Percentiles rank a stretch among this genome's conserved stretches.
Evolutionary conservation across 2,329 filamentous ascomycete species (phyloP).

Genomic region (Didymella keratinophila): DNA sequence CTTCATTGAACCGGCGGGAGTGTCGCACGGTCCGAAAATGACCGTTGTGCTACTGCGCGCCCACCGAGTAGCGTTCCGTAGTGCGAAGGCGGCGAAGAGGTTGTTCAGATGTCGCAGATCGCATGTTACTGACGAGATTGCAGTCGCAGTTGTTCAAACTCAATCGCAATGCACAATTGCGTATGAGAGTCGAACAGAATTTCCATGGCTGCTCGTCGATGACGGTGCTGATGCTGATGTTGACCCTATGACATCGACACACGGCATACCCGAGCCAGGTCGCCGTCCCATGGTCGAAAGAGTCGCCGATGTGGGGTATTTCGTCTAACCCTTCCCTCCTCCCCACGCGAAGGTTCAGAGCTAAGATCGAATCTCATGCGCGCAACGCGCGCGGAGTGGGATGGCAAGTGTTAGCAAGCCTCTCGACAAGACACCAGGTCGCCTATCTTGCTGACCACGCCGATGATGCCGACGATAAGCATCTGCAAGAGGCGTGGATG

Average conservation of each 20-base stretch:
- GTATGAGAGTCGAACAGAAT: neutral
- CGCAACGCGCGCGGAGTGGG: slow-evolving; percentile 4
- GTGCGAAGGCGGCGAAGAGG: slow-evolving; percentile 2
- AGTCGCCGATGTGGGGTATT: slow-evolving; percentile 31
- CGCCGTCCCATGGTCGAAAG: slow-evolving; percentile 30
- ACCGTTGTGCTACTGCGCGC: slow-evolving; percentile 30
- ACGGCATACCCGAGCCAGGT: slow-evolving; percentile 29
- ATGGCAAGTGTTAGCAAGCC: neutral
- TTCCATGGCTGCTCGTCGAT: neutral
- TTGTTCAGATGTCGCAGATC: slow-evolving; percentile 6
- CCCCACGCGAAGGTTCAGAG: slow-evolving; percentile 13
- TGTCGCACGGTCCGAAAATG: slow-evolving; percentile 16
- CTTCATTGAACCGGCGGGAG: slow-evolving; percentile 5
- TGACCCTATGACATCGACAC: slow-evolving; percentile 21
- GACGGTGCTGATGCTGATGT: slow-evolving; percentile 7
- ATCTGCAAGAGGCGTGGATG: slow-evolving; percentile 15
- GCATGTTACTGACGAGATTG: slow-evolving; percentile 1
- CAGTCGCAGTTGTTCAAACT: neutral
- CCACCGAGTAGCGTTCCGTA: slow-evolving; percentile 28
- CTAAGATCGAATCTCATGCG: slow-evolving; percentile 11
- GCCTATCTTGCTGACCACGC: slow-evolving; percentile 6
- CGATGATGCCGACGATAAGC: slow-evolving; percentile 4
- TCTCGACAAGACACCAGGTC: slow-evolving; percentile 1
- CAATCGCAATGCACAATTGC: neutral
- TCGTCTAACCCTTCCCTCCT: slow-evolving; percentile 23